Evolutionary conservation across 495 filamentous ascomycete species (phyloP), one percentile per base, ranked within the genome.

Genomic region (Letharia columbiana): DNA sequence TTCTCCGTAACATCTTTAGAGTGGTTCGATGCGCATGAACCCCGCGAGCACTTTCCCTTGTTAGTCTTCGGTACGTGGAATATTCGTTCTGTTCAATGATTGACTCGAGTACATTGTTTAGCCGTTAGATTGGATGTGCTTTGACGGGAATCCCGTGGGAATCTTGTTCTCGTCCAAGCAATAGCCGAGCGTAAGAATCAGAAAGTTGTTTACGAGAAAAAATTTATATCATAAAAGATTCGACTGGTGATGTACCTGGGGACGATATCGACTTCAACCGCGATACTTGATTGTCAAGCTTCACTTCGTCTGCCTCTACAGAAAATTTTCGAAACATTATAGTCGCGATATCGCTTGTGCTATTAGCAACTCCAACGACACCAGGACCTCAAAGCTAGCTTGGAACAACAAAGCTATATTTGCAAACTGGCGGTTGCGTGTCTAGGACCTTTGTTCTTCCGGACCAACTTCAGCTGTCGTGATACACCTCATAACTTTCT

Each of bases 91-190:
- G 45, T 62, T 68, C 54, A 18, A 60, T 64, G 61, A 68, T 65
- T 67, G 68, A 70, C 58, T 62, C 68, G 68, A 65, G 61, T 60
- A 65, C 63, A 58, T 42, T 40, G 23, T 41, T 54, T 35, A 47
- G 31, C 50, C 59, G 57, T 66, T 57, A 64, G 50, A 63, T 50
- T 56, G 31, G 18, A 8, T 54, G 65, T 68, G 68, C 68, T 68
- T 68, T 70, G 68, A 70, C 66, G 20, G 49, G 49, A 31, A 62
- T 41, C 42, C 61, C 31, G 3, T 65, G 44, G 42, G 40, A 56
- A 66, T 40, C 28, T 60, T 35, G 18, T 37, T 39, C 57, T 66
- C 57, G 56, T 60, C 39, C 44, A 11, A 61, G 64, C 56, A 44
- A 66, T 44, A 66, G 45, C 64, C 64, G 64, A 66, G 57, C 64